Percentiles rank a stretch among this genome's conserved stretches.
These are phyloP conservation scores for Chernovozyma aurita DNA, from an alignment of 1,139 yeast genomes.

Conservation along the genomic window DNA sequence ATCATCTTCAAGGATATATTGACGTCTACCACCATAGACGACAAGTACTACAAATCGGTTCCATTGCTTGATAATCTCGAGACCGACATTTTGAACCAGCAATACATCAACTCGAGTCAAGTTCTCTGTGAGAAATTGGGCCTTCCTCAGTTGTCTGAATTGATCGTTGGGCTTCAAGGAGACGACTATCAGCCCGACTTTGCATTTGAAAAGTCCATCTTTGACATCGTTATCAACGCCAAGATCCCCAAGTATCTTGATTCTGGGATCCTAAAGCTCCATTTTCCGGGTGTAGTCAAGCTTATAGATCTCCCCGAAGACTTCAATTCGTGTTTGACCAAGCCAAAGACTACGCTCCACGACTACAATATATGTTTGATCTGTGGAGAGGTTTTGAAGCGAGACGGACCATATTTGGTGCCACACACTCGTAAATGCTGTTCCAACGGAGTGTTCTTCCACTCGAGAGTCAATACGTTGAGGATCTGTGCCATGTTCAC, in stretches of 20 bases:
- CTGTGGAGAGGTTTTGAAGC: constrained; percentile 19
- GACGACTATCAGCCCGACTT: constrained; percentile 2
- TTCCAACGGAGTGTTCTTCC: constrained; percentile 34
- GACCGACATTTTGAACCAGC: constrained; percentile 14
- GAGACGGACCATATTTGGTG: constrained; percentile 14
- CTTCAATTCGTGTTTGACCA: constrained; percentile 26
- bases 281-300: constrained; percentile 32
- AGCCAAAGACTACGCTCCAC: constrained; percentile 16
- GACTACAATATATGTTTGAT: constrained; percentile 32
- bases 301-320: constrained; percentile 33
- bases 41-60: constrained; percentile 17
- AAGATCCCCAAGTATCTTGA: constrained; percentile 22
- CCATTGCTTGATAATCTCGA: constrained; percentile 16
- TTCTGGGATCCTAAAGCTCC: constrained; percentile 24
- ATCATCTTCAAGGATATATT: constrained; percentile 32
- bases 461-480: constrained; percentile 36
- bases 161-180: constrained; percentile 13
- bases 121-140: constrained; percentile 18
- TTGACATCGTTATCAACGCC: constrained; percentile 22
- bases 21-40: constrained; percentile 23
- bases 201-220: constrained; percentile 22
- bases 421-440: constrained; percentile 25
- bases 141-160: constrained; percentile 18
- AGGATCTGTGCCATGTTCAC: constrained; percentile 32
- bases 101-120: constrained; percentile 16